Evolutionary conservation across 768 basidiomycete genomes (phyloP), one percentile per base, ranked within the genome.

Genomic region (Trametes cingulata): DNA sequence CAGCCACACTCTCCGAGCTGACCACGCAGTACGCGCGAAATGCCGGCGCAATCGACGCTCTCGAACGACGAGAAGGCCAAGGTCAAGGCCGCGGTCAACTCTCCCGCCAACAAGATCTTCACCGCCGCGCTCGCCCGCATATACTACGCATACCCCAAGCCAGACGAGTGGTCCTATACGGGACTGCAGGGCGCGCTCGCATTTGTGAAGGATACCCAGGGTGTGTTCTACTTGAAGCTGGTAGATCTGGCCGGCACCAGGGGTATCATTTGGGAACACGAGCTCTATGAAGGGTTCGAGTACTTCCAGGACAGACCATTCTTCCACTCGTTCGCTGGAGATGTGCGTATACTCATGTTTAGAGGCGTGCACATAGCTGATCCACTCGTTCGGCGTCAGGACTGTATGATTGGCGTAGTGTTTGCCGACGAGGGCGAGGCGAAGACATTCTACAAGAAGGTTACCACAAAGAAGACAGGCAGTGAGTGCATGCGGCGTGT

Each of bases 201-300:
- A 1, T 84, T 96, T 64, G 80, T 83, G 15, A 75, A 81, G 14
- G 87, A 94, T 70, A 71, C 74, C 2, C 82, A 79, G 53, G 82
- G 82, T 25, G 78, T 79, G 4, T 77, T 85, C 39, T 80, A 80
- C 69, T 84, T 97, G 69, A 85, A 84, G 72, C 77, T 98, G 52
- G 90, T 98, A 2, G 96, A 98, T 73, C 69, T 97, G 17, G 75
- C 80, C 64, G 91, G 93, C 19, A 92, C 91, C 3, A 76, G 93
- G 54, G 94, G 93, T 5, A 83, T 95, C 20, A 85, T 94, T 42
- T 99, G 96, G 96, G 86, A 93, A 58, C 92, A 97, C 65, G 94
- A 96, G 72, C 74, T 98, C 5, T 96, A 94, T 66, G 80, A 88
- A 24, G 86, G 85, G 33, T 83, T 96, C 63, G 85, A 90, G 57